Evolutionary conservation across 2,329 filamentous ascomycete species (phyloP).

Genomic region (Clarireedia monteithiana): DNA sequence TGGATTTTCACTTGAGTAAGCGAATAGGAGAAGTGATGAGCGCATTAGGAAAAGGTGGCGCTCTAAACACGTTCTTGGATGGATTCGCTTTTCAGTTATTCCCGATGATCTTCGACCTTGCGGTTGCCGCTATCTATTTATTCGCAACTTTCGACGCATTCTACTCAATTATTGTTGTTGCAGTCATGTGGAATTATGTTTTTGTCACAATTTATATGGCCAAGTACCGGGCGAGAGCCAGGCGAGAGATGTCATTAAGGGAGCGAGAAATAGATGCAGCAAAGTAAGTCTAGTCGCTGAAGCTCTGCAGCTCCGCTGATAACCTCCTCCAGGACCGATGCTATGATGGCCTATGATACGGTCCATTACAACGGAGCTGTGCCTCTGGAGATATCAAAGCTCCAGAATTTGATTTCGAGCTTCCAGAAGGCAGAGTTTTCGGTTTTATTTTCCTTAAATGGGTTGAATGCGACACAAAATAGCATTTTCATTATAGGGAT

Average conservation of each 20-base stretch:
- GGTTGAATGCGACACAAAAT: conserved; percentile 5
- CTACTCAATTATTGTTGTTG: conserved; percentile 10
- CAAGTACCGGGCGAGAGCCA: conserved; percentile 1
- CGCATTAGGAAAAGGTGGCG: conserved; percentile 6
- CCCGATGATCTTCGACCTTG: conserved; percentile 10
- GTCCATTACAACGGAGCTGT: conserved; percentile 8
- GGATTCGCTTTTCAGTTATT: conserved; percentile 11
- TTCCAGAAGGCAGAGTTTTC: conserved; percentile 8
- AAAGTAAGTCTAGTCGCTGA: conserved; percentile 2
- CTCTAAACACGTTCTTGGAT: conserved; percentile 11
- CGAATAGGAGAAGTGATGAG: conserved; percentile 10
- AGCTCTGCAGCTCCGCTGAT: background rate
- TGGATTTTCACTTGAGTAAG: conserved; percentile 11
- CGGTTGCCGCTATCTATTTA: conserved; percentile 8
- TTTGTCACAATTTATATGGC: conserved; percentile 12
- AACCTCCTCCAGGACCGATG: conserved; percentile 3
- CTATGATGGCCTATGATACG: conserved; percentile 9
- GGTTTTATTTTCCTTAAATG: conserved; percentile 6
- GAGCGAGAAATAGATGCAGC: conserved; percentile 9
- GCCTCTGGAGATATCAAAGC: background rate
- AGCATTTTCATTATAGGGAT: conserved; percentile 2
- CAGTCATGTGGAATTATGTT: conserved; percentile 11
- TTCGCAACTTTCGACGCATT: conserved; percentile 10
- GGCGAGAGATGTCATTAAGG: conserved; percentile 5
- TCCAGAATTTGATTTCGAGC: background rate